These are phyloP conservation scores for Diplosphaera chodatii DNA, from an alignment of 139 green algal genomes.

Conservation along the genomic window DNA sequence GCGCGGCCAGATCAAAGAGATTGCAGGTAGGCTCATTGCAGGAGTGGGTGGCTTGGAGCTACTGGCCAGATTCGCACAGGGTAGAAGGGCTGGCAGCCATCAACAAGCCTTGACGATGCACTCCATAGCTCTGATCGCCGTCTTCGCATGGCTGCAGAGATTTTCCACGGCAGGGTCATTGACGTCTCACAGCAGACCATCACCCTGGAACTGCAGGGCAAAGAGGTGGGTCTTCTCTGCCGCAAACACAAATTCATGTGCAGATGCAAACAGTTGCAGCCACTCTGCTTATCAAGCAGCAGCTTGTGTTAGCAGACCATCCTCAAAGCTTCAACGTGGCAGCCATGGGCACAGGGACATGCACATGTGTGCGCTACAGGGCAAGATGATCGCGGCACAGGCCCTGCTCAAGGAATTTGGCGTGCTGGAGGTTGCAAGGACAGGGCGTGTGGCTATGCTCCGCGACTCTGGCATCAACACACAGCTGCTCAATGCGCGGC, in stretches of 20 bases:
- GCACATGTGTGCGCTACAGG: not conserved
- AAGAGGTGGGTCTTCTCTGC: constrained; percentile 31
- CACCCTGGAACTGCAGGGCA: constrained; percentile 87
- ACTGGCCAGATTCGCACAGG: too few relatives aligned
- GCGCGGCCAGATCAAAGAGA: constrained; percentile 77
- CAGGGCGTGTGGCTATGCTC: constrained; percentile 73
- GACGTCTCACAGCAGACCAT: constrained; percentile 72
- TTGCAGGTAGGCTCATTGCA: constrained; percentile 32
- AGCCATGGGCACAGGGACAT: too few relatives aligned
- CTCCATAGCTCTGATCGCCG: too few relatives aligned
- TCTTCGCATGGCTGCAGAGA: constrained; percentile 23
- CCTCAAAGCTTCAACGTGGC: too few relatives aligned
- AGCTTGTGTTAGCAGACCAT: too few relatives aligned
- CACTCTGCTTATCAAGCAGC: too few relatives aligned
- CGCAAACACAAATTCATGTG: too few relatives aligned
- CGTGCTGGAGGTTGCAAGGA: constrained; percentile 89
- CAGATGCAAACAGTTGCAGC: too few relatives aligned
- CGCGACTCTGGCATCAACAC: constrained; percentile 83
- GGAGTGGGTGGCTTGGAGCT: too few relatives aligned
- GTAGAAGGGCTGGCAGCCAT: too few relatives aligned
- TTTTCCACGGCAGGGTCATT: constrained; percentile 77
- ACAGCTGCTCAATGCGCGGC: constrained; percentile 48
- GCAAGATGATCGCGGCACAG: constrained; percentile 86
- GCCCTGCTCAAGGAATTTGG: constrained; percentile 76
- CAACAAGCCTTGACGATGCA: too few relatives aligned